Evolutionary conservation across 2,329 filamentous ascomycete genomes (phyloP).

Genomic region (Colletotrichum liriopes): DNA sequence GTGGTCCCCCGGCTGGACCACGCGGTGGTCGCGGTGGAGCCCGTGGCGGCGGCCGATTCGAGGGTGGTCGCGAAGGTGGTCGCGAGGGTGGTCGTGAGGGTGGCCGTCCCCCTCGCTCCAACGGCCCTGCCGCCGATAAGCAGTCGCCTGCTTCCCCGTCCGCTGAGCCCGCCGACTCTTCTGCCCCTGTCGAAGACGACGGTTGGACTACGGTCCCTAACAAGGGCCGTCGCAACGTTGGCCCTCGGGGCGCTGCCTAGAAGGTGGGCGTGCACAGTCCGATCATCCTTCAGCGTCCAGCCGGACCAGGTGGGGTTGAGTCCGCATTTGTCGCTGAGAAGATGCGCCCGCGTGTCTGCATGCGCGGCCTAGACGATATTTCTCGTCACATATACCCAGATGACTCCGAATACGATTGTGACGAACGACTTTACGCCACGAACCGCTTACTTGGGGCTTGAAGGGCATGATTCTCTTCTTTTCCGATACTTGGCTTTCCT

Average conservation of each 20-base stretch:
- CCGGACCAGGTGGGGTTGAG: constrained; percentile 30
- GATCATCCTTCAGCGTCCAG: constrained; percentile 38
- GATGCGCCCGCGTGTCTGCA: constrained; percentile 36
- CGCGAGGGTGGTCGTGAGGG: constrained; percentile 45
- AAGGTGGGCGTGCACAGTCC: constrained; percentile 31
- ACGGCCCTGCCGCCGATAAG: constrained; percentile 58
- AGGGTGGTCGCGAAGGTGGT: constrained; percentile 54
- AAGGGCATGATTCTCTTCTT: constrained; percentile 29
- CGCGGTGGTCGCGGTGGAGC: constrained; percentile 45
- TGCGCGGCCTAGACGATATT: constrained; percentile 39
- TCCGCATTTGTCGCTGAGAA: constrained; percentile 34
- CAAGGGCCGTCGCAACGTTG: constrained; percentile 44
- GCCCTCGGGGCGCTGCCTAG: constrained; percentile 40
- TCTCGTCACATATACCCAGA: constrained; percentile 42
- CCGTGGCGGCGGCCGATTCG: constrained; percentile 62
- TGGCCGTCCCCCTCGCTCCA: constrained; percentile 63
- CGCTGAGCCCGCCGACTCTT: constrained; percentile 49
- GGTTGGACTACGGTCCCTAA: constrained; percentile 74
- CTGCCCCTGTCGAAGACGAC: constrained; percentile 66
- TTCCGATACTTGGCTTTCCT: constrained; percentile 36
- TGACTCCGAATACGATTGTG: constrained; percentile 43
- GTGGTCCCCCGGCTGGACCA: constrained; percentile 60
- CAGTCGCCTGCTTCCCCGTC: constrained; percentile 55
- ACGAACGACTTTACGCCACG: constrained; percentile 42
- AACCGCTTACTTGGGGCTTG: constrained; percentile 41